Evolutionary conservation across 306 rosid genomes (phyloP).

Genomic region (Hippophae tibetana): DNA sequence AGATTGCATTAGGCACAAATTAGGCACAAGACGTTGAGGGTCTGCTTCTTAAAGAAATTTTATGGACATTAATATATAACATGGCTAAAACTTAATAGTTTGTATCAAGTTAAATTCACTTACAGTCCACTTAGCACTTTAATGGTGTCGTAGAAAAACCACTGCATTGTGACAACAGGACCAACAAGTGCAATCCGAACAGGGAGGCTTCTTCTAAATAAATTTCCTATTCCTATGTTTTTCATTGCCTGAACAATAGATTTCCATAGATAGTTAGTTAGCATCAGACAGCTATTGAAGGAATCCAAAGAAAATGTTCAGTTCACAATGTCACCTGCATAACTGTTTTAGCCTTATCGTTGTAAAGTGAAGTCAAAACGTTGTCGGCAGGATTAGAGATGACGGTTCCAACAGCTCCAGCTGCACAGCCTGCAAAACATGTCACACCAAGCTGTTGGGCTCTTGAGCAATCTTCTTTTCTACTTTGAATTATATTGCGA

Average conservation of each 20-base stretch:
- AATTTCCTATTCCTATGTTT: constrained; percentile 62
- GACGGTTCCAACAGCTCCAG: constrained; percentile 51
- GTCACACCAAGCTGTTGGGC: constrained; percentile 62
- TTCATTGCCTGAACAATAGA: constrained; percentile 54
- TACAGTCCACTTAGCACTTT: constrained; percentile 79
- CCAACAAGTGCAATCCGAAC: constrained; percentile 75
- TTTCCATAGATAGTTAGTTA: constrained; percentile 5
- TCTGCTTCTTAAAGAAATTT: background rate
- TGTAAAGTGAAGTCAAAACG: constrained; percentile 50
- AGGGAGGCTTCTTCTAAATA: constrained; percentile 86
- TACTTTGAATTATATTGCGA: constrained; percentile 28
- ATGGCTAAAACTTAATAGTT: background rate
- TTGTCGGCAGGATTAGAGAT: constrained; percentile 72
- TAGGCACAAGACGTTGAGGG: background rate
- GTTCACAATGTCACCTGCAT: constrained; percentile 40
- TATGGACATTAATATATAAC: background rate
- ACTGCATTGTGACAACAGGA: constrained; percentile 75
- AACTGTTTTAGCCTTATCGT: constrained; percentile 45
- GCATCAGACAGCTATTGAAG: background rate
- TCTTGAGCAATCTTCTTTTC: constrained; percentile 56
- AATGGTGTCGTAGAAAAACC: constrained; percentile 92
- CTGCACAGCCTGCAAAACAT: constrained; percentile 55
- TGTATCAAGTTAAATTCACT: constrained; percentile 24
- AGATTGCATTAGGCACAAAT: background rate
- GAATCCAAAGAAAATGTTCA: constrained; percentile 8